Evolutionary conservation across 2,329 filamentous ascomycete genomes (phyloP), one percentile per base, ranked within the genome.

Genomic region (Penicillium thymicola): DNA sequence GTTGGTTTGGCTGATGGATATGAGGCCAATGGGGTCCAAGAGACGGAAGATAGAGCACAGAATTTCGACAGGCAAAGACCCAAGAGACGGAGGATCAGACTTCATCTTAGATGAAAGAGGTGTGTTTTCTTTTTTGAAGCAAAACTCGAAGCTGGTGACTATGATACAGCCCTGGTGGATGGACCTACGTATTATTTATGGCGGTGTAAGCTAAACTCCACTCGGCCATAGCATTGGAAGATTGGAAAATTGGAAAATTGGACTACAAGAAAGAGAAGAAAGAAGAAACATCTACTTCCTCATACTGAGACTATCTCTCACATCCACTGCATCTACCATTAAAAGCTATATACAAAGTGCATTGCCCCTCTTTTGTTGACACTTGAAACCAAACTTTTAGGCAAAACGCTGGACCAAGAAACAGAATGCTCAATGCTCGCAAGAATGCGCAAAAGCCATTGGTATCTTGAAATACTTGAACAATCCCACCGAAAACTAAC

Each of bases 381-480:
- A 41, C 55, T 51, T 28, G 50, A 64, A 59, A 50, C 38, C 40
- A 51, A 55, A 60, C 49, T 62, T 62, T 63, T 62, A 55, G 47
- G 51, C 45, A 54, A 50, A 48, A 42, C 51, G 57, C 55, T 58
- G 36, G 42, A 60, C 54, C 46, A 52, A 46, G 37, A 57, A 42
- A 56, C 49, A 46, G 27, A 54, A 58, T 52, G 57, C 54, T 48
- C 44, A 45, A 55, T 58, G 41, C 48, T 52, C 46, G 54, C 62
- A 62, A 45, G 55, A 54, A 62, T 55, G 55, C 52, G 49, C 45
- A 62, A 57, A 55, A 54, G 45, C 45, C 37, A 53, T 54, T 49
- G 55, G 62, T 65, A 65, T 66, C 55, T 59, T 53, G 47, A 56
- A 63, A 27, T 51, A 58, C 45, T 30, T 51, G 14, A 55, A 61